These are phyloP conservation scores for Piedraia hortae DNA, from an alignment of 2,329 filamentous ascomycete species.

Conservation along the genomic window DNA sequence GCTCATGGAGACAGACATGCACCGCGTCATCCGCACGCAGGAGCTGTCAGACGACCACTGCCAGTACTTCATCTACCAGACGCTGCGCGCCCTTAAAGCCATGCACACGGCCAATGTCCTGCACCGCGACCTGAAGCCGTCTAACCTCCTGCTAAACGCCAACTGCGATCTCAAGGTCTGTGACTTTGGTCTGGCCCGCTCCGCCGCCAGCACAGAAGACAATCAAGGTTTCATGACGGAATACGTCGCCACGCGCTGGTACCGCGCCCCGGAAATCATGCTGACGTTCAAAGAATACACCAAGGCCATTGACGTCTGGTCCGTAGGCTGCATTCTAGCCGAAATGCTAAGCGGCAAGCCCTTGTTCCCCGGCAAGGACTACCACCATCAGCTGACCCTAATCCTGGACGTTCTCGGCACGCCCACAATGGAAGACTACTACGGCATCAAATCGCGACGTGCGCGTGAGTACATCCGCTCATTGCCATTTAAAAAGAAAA, in stretches of 20 bases:
- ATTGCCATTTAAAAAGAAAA: slow-evolving; percentile 98
- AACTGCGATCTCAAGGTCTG: slow-evolving; percentile 99
- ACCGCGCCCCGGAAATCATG: slow-evolving; percentile 97
- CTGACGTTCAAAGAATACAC: slow-evolving; percentile 99
- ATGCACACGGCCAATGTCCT: slow-evolving; percentile 99
- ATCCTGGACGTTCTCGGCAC: slow-evolving; percentile 94
- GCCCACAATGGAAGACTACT: slow-evolving; percentile 99
- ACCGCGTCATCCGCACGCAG: slow-evolving; percentile 92
- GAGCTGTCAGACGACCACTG: slow-evolving; percentile 97
- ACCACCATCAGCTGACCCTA: slow-evolving; percentile 91
- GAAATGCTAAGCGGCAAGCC: slow-evolving; percentile 99
- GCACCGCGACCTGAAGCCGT: slow-evolving; percentile 90
- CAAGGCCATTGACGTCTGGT: slow-evolving; percentile 98
- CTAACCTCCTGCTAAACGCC: slow-evolving; percentile 85
- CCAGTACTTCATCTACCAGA: slow-evolving; percentile 99
- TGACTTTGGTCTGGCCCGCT: slow-evolving; percentile 81
- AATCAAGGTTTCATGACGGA: slow-evolving; percentile 99
- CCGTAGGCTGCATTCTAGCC: slow-evolving; percentile 86
- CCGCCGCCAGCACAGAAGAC: slow-evolving; percentile 87
- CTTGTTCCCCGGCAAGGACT: slow-evolving; percentile 93
- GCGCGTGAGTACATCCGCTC: slow-evolving; percentile 95
- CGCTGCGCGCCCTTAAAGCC: slow-evolving; percentile 82
- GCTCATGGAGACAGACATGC: slow-evolving; percentile 99
- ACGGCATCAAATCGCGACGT: slow-evolving; percentile 94
- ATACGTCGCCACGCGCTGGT: slow-evolving; percentile 98